These are phyloP conservation scores for Eutrema japonicum DNA, from an alignment of 345 rosid genomes.

Conservation along the genomic window DNA sequence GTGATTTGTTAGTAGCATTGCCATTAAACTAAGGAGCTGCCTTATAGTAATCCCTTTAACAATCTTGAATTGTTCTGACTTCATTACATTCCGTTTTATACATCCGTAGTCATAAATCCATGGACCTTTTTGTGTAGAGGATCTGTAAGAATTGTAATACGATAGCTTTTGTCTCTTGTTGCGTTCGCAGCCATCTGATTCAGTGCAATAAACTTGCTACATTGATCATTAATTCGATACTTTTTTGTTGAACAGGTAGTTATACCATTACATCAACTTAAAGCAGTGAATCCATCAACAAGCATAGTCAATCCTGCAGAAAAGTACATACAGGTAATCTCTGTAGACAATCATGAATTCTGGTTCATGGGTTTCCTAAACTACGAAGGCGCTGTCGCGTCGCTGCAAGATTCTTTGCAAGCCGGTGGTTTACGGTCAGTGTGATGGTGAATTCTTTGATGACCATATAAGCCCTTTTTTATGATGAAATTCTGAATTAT, in stretches of 20 bases:
- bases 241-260: conserved; percentile 53
- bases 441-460: conserved; percentile 11
- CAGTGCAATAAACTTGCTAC: neutral
- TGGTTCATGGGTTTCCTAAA: conserved; percentile 77
- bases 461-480: neutral
- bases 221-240: neutral
- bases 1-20: neutral
- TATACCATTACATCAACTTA: conserved; percentile 69
- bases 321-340: conserved; percentile 64
- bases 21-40: neutral
- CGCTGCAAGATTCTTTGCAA: conserved; percentile 28
- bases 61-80: neutral
- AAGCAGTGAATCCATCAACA: conserved; percentile 68
- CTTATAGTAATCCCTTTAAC: neutral
- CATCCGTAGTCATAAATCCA: neutral
- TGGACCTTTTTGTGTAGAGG: neutral
- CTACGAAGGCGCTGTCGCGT: conserved; percentile 53
- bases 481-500: conserved; percentile 22
- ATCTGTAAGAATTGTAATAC: neutral
- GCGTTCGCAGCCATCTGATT: neutral
- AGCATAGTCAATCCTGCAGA: conserved; percentile 61
- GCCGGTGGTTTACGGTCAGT: conserved; percentile 16
- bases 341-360: conserved; percentile 64
- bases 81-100: neutral
- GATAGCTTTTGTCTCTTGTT: conserved; percentile 9